phyloP scores from a whole-genome alignment of 371 early-diverging fungal species.

The Catenaria anguillulae region DNA sequence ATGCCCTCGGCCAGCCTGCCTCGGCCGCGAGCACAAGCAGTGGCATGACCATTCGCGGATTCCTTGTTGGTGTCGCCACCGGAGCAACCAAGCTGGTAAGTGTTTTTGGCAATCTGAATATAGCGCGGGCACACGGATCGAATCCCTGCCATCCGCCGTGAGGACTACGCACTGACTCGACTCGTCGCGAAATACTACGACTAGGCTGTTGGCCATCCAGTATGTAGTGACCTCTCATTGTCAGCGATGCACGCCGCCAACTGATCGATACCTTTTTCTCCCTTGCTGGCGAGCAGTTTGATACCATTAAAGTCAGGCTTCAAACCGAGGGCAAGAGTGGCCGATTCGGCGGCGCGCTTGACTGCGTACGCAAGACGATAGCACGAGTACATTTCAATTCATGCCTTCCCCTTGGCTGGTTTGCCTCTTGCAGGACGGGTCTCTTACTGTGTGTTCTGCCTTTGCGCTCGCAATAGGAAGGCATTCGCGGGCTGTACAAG shows the following conservation, averaged over 20 bases:
- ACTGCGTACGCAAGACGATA: constrained; percentile 58
- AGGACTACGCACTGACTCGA: neutral
- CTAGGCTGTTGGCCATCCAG: neutral
- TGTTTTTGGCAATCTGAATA: neutral
- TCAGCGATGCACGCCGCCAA: no score
- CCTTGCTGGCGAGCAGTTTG: no score
- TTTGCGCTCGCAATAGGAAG: constrained; percentile 38
- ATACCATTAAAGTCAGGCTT: constrained; percentile 15
- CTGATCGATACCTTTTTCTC: no score
- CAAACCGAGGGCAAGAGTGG: constrained; percentile 62
- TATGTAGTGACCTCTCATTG: neutral
- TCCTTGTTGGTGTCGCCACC: neutral
- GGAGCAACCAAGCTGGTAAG: neutral
- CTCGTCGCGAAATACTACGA: no score
- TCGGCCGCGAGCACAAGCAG: no score
- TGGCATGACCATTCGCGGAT: no score
- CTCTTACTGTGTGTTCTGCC: neutral
- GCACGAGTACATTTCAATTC: constrained; percentile 17
- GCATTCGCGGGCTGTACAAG: constrained; percentile 67
- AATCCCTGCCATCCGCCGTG: neutral
- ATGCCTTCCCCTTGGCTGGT: no score
- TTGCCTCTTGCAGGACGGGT: constrained; percentile 38
- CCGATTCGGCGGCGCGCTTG: constrained; percentile 70
- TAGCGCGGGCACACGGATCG: no score
- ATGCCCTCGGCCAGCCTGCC: no score